Evolutionary conservation across 306 rosid genomes (phyloP), one percentile per base, ranked within the genome.

Genomic region (Notholithocarpus densiflorus): DNA sequence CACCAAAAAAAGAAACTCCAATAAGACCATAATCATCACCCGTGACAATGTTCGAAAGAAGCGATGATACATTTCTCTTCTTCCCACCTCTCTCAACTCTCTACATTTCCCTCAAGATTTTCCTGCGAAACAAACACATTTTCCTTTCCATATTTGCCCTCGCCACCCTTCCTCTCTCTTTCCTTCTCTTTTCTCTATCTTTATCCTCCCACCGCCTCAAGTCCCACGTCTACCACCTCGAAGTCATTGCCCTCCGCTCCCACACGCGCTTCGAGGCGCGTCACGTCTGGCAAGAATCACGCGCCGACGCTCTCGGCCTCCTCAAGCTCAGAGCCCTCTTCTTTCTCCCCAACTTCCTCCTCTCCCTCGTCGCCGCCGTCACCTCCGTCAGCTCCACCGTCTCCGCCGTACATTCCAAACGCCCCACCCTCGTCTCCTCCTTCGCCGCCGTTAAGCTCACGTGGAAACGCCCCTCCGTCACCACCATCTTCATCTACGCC

Each of bases 251-350:
- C 18, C 80, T 72, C 77, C 84, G 48, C 61, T 83, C 93, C 72
- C 76, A 88, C 24, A 92, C 93, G 24, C 92, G 89, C 68, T 82
- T 92, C 84, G 97, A 94, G 75, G 91, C 92, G 3, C 94, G 98
- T 6, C 96, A 94, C 45, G 89, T 94, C 45, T 88, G 84, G 91
- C 24, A 20, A 17, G 92, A 94, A 32, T 89, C 98, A 12, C 93
- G 93, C 72, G 43, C 72, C 23, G 91, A 86, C 57, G 97, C 98
- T 59, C 31, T 83, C 23, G 82, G 88, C 15, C 86, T 92, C 80
- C 80, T 94, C 79, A 90, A 85, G 37, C 57, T 77, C 76, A 92
- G 82, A 77, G 85, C 77, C 77, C 81, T 86, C 83, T 87, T 89
- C 82, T 77, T 86, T 60, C 21, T 88, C 52, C 97, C 97, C 3